A percentile compares a stretch with the other conserved stretches of the same genome.
Conservation (phyloP, 805 yeast species). For the Yamadazyma phyllophila region DNA sequence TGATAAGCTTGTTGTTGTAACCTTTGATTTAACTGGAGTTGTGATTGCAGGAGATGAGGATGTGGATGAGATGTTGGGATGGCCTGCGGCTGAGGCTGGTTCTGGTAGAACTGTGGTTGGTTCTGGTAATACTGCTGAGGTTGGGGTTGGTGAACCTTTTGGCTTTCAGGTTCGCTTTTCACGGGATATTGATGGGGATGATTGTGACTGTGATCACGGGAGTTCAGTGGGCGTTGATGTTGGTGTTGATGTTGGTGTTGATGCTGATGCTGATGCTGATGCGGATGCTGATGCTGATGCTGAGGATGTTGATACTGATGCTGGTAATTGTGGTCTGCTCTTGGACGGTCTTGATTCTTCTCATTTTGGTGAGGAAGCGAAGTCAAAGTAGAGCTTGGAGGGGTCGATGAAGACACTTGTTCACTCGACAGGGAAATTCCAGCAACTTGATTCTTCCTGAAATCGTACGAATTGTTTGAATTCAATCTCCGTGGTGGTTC, state of each 20-base stretch:
- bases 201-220: neutral
- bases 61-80: neutral
- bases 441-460: neutral
- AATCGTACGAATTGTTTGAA: no score
- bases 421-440: neutral
- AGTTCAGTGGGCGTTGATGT: neutral
- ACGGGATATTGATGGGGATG: constrained; percentile 1
- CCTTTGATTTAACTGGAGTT: neutral
- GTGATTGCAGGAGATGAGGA: neutral
- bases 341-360: neutral
- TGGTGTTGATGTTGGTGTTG: neutral
- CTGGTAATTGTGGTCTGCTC: neutral
- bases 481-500: no score
- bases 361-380: neutral
- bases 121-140: neutral
- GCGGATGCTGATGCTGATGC: neutral
- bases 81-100: neutral
- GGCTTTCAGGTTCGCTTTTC: no score
- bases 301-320: neutral
- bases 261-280: neutral
- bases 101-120: constrained; percentile 5
- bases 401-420: neutral
- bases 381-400: neutral
- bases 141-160: neutral
- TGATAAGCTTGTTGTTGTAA: no score